Evolutionary conservation across 306 rosid genomes (phyloP), one percentile per base, ranked within the genome.

Genomic region (Ochetophila trinervis): DNA sequence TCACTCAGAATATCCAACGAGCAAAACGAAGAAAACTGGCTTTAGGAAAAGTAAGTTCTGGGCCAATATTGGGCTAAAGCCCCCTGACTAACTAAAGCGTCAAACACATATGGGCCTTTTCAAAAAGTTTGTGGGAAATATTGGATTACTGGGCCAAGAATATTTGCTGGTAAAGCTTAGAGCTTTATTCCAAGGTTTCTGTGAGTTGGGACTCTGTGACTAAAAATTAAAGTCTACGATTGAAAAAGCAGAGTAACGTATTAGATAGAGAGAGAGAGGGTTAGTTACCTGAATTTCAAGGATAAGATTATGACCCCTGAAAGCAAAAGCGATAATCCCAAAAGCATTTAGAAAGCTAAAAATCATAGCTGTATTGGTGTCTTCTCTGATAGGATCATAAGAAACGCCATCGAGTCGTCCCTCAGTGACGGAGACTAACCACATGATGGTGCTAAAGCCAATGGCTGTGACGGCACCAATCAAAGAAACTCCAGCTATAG

Each of bases 251-350:
- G n/a, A 42, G 14, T 17, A 21, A 15, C 16, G 3, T 14, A 18
- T 50, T 50, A 19, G 8, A 2, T 7, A 3, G 35, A 10, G 14
- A 56, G 50, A 65, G 30, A 51, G 3, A 36, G 3, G 14, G 11
- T 24, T 8, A 44, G 21, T 35, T 63, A 80, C 86, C 83, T 82
- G 83, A 19, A 78, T 78, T 62, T 82, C 83, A 5, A 82, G 86
- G 1, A 54, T 58, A n/a, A 82, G 79, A 61, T 81, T 81, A 40
- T 81, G 85, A n/a, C 85, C 85, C 62, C 81, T 78, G n/a, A 78
- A 82, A 53, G 86, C 83, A 57, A 82, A 78, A 57, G 80, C 80
- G 17, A 82, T 57, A 45, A 81, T 69, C 16, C 83, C 83, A 67
- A 82, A 61, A 30, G 80, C 70, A 40, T 78, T 78, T 40, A 74